Evolutionary conservation across 805 yeast species (phyloP).

Genomic region (Kodamaea laetipori): DNA sequence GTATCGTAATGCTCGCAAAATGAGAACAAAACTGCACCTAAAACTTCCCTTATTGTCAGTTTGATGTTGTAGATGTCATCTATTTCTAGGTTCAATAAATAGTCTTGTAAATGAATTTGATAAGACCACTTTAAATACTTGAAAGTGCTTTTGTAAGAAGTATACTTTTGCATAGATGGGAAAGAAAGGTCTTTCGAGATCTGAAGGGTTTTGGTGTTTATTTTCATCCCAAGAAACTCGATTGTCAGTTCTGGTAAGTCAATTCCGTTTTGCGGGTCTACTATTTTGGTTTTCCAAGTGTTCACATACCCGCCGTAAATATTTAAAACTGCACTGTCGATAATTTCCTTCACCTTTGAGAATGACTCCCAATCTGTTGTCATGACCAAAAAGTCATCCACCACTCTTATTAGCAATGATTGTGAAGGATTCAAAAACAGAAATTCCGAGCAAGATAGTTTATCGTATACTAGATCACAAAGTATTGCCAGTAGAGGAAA

Average conservation of each 20-base stretch:
- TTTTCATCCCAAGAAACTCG: conserved; percentile 35
- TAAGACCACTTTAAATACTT: conserved; percentile 26
- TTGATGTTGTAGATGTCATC: conserved; percentile 17
- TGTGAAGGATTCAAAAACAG: conserved; percentile 20
- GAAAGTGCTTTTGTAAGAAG: conserved; percentile 24
- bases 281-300: conserved; percentile 27
- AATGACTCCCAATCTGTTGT: conserved; percentile 42
- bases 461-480: conserved; percentile 73
- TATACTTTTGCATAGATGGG: conserved; percentile 14
- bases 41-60: conserved; percentile 14
- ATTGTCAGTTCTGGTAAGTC: not conserved
- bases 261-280: conserved; percentile 14
- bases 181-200: conserved; percentile 14
- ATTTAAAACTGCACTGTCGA: conserved; percentile 24
- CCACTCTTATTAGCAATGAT: conserved; percentile 59
- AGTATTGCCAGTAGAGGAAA: conserved; percentile 71
- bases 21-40: conserved; percentile 16
- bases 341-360: conserved; percentile 19
- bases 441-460: conserved; percentile 48
- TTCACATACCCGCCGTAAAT: conserved; percentile 40
- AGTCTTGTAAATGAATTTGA: conserved; percentile 22
- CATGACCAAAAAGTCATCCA: conserved; percentile 83
- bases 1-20: conserved; percentile 11
- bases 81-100: conserved; percentile 21
- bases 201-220: conserved; percentile 25